These are phyloP conservation scores for Neonectria hederae DNA, from an alignment of 2,329 filamentous ascomycete genomes.

Conservation along the genomic window DNA sequence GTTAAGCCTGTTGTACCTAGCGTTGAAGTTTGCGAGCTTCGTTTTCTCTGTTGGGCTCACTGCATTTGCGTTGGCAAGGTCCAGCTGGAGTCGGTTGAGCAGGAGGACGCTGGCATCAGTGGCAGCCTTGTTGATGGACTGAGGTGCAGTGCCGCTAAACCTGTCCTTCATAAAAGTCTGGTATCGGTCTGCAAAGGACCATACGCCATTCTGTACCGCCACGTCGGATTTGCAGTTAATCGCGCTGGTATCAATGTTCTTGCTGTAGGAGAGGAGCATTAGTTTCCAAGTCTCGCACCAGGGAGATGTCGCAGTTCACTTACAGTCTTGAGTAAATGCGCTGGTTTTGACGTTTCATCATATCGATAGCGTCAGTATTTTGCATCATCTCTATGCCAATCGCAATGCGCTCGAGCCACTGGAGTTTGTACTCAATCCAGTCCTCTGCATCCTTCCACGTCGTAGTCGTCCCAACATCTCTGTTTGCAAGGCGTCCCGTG, in stretches of 20 bases:
- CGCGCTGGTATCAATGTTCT: conserved; percentile 10
- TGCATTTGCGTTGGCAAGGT: background rate
- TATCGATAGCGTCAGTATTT: background rate
- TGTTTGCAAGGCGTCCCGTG: background rate
- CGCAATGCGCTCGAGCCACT: background rate
- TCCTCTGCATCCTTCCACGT: background rate
- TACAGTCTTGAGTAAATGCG: conserved; percentile 13
- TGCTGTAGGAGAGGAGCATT: background rate
- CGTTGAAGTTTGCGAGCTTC: background rate
- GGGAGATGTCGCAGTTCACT: background rate
- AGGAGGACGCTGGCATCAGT: background rate
- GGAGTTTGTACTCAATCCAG: background rate
- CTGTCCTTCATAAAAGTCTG: conserved; percentile 7
- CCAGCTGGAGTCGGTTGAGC: background rate
- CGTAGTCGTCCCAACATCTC: background rate
- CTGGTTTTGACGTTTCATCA: conserved; percentile 14
- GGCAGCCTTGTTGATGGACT: conserved; percentile 18
- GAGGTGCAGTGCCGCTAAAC: background rate
- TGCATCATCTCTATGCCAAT: conserved; percentile 24
- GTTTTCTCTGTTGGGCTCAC: background rate
- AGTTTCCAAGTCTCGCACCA: background rate
- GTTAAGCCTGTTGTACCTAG: background rate
- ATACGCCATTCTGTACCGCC: background rate
- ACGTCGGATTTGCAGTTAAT: conserved; percentile 10
- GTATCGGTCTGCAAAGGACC: conserved; percentile 26